phyloP scores from a whole-genome alignment of 1,139 yeast species.

The Geotrichum macrosporum region DNA sequence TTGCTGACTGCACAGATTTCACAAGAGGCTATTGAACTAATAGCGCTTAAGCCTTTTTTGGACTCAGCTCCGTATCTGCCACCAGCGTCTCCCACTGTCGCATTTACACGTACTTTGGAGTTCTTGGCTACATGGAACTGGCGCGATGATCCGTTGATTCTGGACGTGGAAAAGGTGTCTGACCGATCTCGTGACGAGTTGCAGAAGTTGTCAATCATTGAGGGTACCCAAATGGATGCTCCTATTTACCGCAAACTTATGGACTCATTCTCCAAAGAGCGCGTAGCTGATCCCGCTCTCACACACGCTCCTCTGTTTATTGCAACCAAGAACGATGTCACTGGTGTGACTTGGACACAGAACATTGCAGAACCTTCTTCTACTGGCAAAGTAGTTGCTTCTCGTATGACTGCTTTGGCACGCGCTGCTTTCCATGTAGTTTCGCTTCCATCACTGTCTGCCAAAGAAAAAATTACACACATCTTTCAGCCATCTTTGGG shows the following conservation, averaged over 20 bases:
- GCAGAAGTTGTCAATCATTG: conserved; percentile 26
- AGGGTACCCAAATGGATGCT: conserved; percentile 60
- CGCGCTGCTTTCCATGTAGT: conserved; percentile 64
- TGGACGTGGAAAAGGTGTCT: conserved; percentile 61
- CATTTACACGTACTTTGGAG: conserved; percentile 68
- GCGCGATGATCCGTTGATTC: conserved; percentile 77
- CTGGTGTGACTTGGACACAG: conserved; percentile 81
- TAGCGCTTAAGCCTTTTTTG: conserved; percentile 79
- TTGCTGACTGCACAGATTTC: conserved; percentile 61
- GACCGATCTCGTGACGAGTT: conserved; percentile 40
- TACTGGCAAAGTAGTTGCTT: conserved; percentile 51
- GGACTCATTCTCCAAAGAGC: conserved; percentile 57
- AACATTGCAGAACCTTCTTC: conserved; percentile 61
- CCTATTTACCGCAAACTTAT: conserved; percentile 60
- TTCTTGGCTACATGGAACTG: conserved; percentile 88
- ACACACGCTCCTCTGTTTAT: conserved; percentile 74
- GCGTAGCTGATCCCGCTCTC: conserved; percentile 78
- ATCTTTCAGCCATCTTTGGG: conserved; percentile 74
- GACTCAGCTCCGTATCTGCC: conserved; percentile 78
- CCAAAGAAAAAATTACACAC: conserved; percentile 46
- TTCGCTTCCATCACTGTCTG: conserved; percentile 41
- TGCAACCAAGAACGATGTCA: conserved; percentile 73
- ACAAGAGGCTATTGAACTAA: conserved; percentile 75
- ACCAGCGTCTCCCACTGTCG: conserved; percentile 76
- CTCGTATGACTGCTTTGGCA: conserved; percentile 82